phyloP scores from a whole-genome alignment of 805 yeast species.

The Candida andamanensis region DNA sequence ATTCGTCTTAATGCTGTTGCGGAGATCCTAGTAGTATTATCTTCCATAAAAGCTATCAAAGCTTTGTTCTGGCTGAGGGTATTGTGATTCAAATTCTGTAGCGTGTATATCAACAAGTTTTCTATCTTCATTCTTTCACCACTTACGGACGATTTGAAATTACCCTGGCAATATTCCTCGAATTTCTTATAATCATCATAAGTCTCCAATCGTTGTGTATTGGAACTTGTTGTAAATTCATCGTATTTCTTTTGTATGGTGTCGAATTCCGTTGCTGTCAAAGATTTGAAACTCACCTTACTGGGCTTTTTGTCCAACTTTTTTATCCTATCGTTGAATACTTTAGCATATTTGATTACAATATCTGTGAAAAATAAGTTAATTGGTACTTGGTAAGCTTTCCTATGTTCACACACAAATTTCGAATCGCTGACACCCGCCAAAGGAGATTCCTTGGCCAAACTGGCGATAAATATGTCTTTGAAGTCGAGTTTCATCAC shows the following conservation, averaged over 20 bases:
- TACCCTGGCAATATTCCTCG: no score
- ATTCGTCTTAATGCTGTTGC: conserved; percentile 2
- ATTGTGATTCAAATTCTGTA: no score
- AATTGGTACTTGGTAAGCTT: conserved; percentile 17
- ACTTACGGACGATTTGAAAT: no score
- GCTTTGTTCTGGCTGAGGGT: not conserved
- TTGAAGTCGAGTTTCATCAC: conserved; percentile 22
- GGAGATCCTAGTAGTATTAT: not conserved
- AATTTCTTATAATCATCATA: no score
- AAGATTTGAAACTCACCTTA: conserved; percentile 4
- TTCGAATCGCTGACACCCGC: no score
- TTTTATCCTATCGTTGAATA: conserved; percentile 18
- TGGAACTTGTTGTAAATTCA: not conserved
- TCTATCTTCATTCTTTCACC: not conserved
- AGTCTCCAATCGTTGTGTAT: not conserved
- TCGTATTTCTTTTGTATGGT: not conserved
- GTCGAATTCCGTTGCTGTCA: conserved; percentile 5
- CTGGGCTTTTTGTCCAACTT: conserved; percentile 14
- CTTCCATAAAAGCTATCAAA: not conserved
- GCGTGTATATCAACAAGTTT: not conserved
- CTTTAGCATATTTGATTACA: conserved; percentile 25
- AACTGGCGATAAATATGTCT: conserved; percentile 26
- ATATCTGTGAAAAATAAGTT: conserved; percentile 24
- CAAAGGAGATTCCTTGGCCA: conserved; percentile 24
- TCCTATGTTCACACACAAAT: no score